Percentiles rank a stretch among this genome's conserved stretches.
These are phyloP conservation scores for Trichosporon ovoides DNA, from an alignment of 1,284 basidiomycete genomes.

Conservation along the genomic window DNA sequence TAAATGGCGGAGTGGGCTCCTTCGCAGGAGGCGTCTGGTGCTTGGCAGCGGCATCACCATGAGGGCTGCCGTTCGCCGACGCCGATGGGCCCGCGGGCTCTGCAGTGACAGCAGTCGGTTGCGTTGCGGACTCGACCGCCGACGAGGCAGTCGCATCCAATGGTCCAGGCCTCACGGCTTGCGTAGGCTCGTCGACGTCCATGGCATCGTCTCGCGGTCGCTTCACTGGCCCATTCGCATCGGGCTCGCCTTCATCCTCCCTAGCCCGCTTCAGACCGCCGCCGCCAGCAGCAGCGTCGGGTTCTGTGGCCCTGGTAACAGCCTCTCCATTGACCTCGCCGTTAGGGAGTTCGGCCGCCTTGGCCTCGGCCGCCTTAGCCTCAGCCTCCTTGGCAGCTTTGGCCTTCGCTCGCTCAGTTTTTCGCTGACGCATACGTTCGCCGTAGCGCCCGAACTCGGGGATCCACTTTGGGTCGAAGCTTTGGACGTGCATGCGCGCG, in stretches of 20 bases:
- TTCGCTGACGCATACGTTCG: slow-evolving; percentile 66
- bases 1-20: neutral
- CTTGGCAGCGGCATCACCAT: neutral
- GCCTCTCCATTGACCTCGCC: neutral
- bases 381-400: slow-evolving; percentile 75
- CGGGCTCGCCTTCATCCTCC: slow-evolving; percentile 17
- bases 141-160: neutral
- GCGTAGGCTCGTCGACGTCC: slow-evolving; percentile 52
- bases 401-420: slow-evolving; percentile 52
- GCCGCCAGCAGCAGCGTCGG: slow-evolving; percentile 17
- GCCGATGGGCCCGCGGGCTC: neutral
- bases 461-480: slow-evolving; percentile 77
- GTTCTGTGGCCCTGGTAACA: neutral
- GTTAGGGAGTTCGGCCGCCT: neutral
- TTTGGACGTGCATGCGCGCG: slow-evolving; percentile 72
- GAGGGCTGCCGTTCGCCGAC: neutral
- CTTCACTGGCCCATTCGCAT: slow-evolving; percentile 52
- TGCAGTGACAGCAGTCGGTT: neutral
- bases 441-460: slow-evolving; percentile 87
- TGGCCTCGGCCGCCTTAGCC: slow-evolving; percentile 53
- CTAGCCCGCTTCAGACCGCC: slow-evolving; percentile 23
- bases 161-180: neutral
- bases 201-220: slow-evolving; percentile 63
- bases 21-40: neutral
- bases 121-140: neutral